phyloP scores from a whole-genome alignment of 2,329 filamentous ascomycete species.

The Chrysosphaeria jannelii region DNA sequence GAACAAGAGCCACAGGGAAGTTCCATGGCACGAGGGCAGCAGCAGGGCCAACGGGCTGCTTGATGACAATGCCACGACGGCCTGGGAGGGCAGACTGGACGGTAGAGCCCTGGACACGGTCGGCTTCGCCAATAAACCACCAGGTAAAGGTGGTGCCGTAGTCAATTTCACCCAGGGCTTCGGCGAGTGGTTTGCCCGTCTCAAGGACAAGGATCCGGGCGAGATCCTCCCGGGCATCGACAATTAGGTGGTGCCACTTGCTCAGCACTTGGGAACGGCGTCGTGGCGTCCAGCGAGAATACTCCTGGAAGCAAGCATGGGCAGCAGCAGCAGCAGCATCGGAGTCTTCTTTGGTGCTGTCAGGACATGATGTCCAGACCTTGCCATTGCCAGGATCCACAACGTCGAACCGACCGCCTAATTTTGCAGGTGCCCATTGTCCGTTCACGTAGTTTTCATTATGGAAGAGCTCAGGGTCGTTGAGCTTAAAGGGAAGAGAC shows the following conservation, averaged over 20 bases:
- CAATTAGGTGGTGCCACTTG: conserved; percentile 11
- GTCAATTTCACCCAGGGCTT: conserved; percentile 23
- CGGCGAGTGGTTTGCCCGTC: conserved; percentile 24
- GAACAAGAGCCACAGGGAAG: conserved; percentile 34
- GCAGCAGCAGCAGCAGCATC: conserved; percentile 10
- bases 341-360: conserved; percentile 13
- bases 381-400: conserved; percentile 20
- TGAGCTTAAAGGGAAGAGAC: conserved; percentile 13
- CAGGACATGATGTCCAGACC: conserved; percentile 18
- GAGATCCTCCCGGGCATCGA: conserved; percentile 10
- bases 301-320: conserved; percentile 10
- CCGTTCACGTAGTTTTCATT: conserved; percentile 20
- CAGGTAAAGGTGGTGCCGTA: conserved; percentile 21
- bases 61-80: conserved; percentile 37
- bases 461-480: conserved; percentile 16
- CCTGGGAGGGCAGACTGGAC: conserved; percentile 27
- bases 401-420: conserved; percentile 18
- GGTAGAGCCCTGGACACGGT: conserved; percentile 23
- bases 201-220: conserved; percentile 14
- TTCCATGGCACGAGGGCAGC: conserved; percentile 46
- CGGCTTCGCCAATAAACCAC: conserved; percentile 24
- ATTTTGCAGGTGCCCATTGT: conserved; percentile 14
- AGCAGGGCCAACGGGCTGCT: conserved; percentile 41
- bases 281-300: conserved; percentile 11
- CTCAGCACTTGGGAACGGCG: conserved; percentile 9